Base-by-base conservation (phyloP, 2,329 filamentous ascomycete genomes). In the Rutstroemia sp. region DNA sequence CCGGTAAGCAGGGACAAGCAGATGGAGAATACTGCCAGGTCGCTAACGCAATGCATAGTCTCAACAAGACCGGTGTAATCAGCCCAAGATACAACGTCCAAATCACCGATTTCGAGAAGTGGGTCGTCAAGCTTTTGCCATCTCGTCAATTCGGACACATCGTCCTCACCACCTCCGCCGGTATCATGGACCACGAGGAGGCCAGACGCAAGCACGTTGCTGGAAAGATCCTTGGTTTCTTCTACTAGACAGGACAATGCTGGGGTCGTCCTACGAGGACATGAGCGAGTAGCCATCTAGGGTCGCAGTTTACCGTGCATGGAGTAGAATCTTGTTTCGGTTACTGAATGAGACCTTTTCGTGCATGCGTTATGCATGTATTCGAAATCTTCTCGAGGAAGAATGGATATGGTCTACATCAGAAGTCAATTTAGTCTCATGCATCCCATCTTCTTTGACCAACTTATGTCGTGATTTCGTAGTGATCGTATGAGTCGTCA, bases 161-260 rank as follows among this genome's bases (percentile, higher is more conserved):
- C 73, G 91, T 99, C 78, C 88, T 99, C 72, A 99, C 94, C 77
- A 99, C 94, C 78, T 96, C 92, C 60, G 91, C 94, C 65, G 94
- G 94, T 77, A 99, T 99, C 78, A 97, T 99, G 92, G 94, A 99
- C 82, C 94, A 99, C 82, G 94, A 99, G 84, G 94, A 99, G 86
- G 94, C 94, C 69, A 84, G 94, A 75, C 84, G 94, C 77, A 97
- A 97, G 87, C 94, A 99, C 82, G 94, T 97, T 73, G 86, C 92
- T 69, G 94, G 94, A 79, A 99, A 99, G 87, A 89, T 99, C 78
- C 89, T 97, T 70, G 94, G 94, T 71, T 99, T 97, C 87, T 96
- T 96, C 84, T 97, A 96, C 84, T 96, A 94, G 75, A 60, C 17
- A 41, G 41, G 58, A 57, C 52, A 61, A 47, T 47, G 23, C 45